Base-by-base conservation (phyloP, 164 flowering plant genomes). In the Annona squamosa region DNA sequence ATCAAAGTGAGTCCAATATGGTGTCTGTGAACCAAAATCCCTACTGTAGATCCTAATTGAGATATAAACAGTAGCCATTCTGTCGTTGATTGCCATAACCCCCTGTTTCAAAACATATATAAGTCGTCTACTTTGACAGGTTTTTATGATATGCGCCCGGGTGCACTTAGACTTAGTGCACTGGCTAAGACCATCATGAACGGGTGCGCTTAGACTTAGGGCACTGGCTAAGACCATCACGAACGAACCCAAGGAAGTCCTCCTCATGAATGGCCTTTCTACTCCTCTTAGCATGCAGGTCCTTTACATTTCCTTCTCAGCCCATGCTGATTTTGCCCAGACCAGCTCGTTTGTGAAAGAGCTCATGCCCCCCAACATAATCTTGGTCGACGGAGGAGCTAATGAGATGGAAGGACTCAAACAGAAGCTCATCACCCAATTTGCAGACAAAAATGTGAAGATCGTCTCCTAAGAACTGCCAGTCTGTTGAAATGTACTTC, bases 321-420 rank as follows among this genome's bases (percentile, higher is more conserved):
- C 97, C 62, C 99, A 95, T 76, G 98, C 98, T 5, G 98, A 93
- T 82, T 93, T 79, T 82, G 90, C 90, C 4, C 98, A 93, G 82
- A 95, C 98, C 61, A 90, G 92, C 79, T 77, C 92, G 1, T 95
- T 95, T 74, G 77, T 95, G 83, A 86, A 87, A 72, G 98, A 95
- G 80, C 87, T 95, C 43, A 86, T 86, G 92, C 99, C 98, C 69
- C 95, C 97, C 4, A 93, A 95, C 84, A 90, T 95, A 67, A 87
- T 95, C 77, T 92, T 95, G 69, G 99, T 95, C 62, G 98, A 93
- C 71, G 98, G 99, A 59, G 98, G 88, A 78, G 97, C 99, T 37
- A 90, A 84, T 72, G 88, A 91, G 80, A 93, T 95, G 99, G 97
- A 88, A 52, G 86, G 99, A 85, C 94, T 93, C 47, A 91, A 91